Percentiles rank a stretch among this genome's conserved stretches.
These are phyloP conservation scores for Leptographium radiaticola DNA, from an alignment of 2,329 filamentous ascomycete species.

Conservation along the genomic window DNA sequence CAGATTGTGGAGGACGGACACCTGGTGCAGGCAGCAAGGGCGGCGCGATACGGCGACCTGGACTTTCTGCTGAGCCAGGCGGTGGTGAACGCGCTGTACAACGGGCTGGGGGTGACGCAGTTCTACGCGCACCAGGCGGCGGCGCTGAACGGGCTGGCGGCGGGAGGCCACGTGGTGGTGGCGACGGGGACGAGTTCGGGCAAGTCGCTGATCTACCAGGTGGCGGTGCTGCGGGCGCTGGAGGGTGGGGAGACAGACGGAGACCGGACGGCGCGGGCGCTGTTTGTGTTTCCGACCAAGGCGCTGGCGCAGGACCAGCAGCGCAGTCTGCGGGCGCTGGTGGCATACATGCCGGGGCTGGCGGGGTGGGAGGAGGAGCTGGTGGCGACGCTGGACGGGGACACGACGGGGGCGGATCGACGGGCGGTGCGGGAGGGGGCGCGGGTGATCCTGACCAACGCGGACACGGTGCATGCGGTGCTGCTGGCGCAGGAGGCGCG, in stretches of 20 bases:
- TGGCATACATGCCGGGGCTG: conserved; percentile 66
- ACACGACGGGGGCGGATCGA: conserved; percentile 71
- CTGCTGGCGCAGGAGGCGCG: conserved; percentile 83
- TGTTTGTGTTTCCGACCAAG: conserved; percentile 98
- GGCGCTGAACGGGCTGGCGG: conserved; percentile 77
- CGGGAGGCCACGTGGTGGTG: conserved; percentile 78
- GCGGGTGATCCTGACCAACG: conserved; percentile 91
- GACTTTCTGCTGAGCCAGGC: conserved; percentile 79
- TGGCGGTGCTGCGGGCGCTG: conserved; percentile 78
- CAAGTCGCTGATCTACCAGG: conserved; percentile 95
- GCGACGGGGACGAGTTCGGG: conserved; percentile 93
- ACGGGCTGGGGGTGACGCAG: conserved; percentile 71
- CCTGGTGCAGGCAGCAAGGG: conserved; percentile 77
- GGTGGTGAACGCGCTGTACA: conserved; percentile 92
- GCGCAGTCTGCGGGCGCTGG: conserved; percentile 72
- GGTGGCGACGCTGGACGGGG: conserved; percentile 92
- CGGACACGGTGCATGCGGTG: conserved; percentile 92
- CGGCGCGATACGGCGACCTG: conserved; percentile 69
- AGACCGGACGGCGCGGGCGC: conserved; percentile 64
- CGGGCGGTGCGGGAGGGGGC: conserved; percentile 76
- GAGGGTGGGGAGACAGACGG: conserved; percentile 34
- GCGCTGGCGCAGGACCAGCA: conserved; percentile 90
- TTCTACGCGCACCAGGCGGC: conserved; percentile 89
- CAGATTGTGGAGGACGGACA: conserved; percentile 93
- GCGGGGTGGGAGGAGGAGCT: conserved; percentile 44